Base-by-base conservation (phyloP, 1,284 basidiomycete species). In the Sutorius eximius region DNA sequence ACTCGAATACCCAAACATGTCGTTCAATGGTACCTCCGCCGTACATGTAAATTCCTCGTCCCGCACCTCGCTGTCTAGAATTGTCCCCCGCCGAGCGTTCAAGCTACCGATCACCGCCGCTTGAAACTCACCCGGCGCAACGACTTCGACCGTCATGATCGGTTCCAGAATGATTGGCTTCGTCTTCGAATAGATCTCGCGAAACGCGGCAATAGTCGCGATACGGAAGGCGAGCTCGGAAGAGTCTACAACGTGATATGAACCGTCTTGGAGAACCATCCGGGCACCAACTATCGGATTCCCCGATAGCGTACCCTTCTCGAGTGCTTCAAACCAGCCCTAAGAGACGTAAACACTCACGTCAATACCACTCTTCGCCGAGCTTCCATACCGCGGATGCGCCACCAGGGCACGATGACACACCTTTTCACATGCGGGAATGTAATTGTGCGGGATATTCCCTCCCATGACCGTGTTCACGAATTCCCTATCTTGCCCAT, bases 1-100 rank as follows among this genome's bases (percentile, higher is more conserved):
- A 67, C 86, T 92, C 29, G 93, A 95, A 71, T 96, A 99, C 32
- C 96, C 96, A 71, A 99, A 99, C 97, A 99, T 99, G 69, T 99
- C 96, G 73, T 96, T 98, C 72, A 99, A 74, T 10, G 92, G 88
- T 15, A 99, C 95, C 70, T 98, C 96, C 29, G 94, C 94, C 22
- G 83, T 82, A 53, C 91, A 83, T 2, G 93, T 95, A 69, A 99
- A 98, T 75, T 99, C 96, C 68, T 99, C 97, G 64, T 98, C 95
- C 42, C 95, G 86, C 34, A 98, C 89, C 75, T 99, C 97, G 59
- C 93, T 97, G 68, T 98, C 96, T 48, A 96, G 80, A 65, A 99
- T 98, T 7, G 93, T 95, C 2, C 97, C 97, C 57, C 94, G 87
- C 37, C 97, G 84, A 58, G 92, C 87, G 73, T 98, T 99, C 66